Conservation (phyloP, 2,329 filamentous ascomycete species). For the Volutella citrinella region DNA sequence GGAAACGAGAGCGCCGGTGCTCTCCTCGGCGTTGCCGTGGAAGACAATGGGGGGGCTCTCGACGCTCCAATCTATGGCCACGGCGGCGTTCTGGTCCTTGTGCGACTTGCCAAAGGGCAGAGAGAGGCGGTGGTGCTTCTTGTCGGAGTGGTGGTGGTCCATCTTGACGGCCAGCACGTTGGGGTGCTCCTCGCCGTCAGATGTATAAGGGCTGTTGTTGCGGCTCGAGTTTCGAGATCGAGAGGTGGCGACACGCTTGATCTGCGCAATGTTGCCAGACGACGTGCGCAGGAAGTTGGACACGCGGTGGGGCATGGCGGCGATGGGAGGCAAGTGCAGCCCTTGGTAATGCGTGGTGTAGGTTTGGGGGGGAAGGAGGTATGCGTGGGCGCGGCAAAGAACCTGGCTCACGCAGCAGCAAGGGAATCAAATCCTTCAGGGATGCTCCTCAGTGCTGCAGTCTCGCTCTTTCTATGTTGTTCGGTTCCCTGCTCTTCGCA, state of each 20-base stretch:
- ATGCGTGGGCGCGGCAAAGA: slow-evolving; percentile 6
- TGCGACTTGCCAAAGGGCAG: slow-evolving; percentile 42
- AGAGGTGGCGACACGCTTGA: slow-evolving; percentile 38
- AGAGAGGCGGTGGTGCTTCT: slow-evolving; percentile 41
- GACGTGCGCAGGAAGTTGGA: slow-evolving; percentile 55
- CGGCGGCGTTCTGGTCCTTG: slow-evolving; percentile 40
- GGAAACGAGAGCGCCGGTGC: slow-evolving; percentile 81
- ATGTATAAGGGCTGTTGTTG: slow-evolving; percentile 32
- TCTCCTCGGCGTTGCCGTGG: slow-evolving; percentile 71
- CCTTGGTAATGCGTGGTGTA: slow-evolving; percentile 2
- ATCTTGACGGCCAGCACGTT: slow-evolving; percentile 32
- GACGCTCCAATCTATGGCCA: slow-evolving; percentile 56
- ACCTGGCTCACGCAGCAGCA: slow-evolving; percentile 10
- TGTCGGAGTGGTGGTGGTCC: slow-evolving; percentile 36
- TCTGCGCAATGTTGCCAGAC: slow-evolving; percentile 51
- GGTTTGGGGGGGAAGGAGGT: slow-evolving; percentile 11
- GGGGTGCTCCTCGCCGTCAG: slow-evolving; percentile 33
- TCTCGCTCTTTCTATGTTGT: too few species aligned
- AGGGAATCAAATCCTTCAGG: slow-evolving; percentile 15
- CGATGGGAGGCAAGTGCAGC: slow-evolving; percentile 5
- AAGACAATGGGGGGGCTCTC: slow-evolving; percentile 87
- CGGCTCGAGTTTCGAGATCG: slow-evolving; percentile 19
- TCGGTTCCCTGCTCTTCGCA: too few species aligned
- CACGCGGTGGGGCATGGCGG: slow-evolving; percentile 56
- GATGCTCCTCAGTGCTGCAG: too few species aligned